Conservation (phyloP, 345 rosid genomes). For the Ceriops zippeliana region DNA sequence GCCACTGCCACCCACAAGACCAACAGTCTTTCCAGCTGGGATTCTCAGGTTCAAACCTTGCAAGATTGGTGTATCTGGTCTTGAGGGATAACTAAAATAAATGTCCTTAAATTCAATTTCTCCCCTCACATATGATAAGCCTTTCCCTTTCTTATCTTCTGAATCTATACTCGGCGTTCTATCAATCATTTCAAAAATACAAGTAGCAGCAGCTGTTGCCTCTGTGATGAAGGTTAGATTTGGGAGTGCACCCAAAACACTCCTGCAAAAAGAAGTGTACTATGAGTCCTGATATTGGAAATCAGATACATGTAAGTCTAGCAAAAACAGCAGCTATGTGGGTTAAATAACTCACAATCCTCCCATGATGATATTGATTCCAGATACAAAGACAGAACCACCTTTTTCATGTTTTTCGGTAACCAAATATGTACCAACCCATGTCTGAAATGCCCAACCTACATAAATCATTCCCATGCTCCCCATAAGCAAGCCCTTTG, state of each 20-base stretch:
- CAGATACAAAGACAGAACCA: constrained; percentile 52
- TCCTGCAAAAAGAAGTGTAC: constrained; percentile 35
- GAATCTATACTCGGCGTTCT: constrained; percentile 48
- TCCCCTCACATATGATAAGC: constrained; percentile 58
- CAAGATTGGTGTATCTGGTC: constrained; percentile 53
- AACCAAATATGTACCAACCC: constrained; percentile 56
- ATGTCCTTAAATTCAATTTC: constrained; percentile 50
- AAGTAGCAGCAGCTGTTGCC: constrained; percentile 45
- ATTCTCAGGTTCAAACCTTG: constrained; percentile 51
- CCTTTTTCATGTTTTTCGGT: constrained; percentile 56
- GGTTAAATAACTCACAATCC: constrained; percentile 43
- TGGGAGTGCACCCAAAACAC: constrained; percentile 53
- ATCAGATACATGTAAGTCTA: neutral
- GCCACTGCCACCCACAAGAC: constrained; percentile 69
- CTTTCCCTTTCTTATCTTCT: constrained; percentile 57
- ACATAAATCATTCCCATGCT: constrained; percentile 63
- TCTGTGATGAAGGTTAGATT: constrained; percentile 57
- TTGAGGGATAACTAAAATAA: constrained; percentile 55
- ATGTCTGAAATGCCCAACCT: constrained; percentile 68
- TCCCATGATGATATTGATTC: constrained; percentile 61
- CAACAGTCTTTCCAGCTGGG: constrained; percentile 60
- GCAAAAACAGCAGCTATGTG: neutral
- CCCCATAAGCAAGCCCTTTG: constrained; percentile 68
- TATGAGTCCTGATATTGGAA: constrained; percentile 11
- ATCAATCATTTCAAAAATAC: constrained; percentile 49